These are phyloP conservation scores for Quercus dentata DNA, from an alignment of 306 rosid genomes.

Conservation along the genomic window DNA sequence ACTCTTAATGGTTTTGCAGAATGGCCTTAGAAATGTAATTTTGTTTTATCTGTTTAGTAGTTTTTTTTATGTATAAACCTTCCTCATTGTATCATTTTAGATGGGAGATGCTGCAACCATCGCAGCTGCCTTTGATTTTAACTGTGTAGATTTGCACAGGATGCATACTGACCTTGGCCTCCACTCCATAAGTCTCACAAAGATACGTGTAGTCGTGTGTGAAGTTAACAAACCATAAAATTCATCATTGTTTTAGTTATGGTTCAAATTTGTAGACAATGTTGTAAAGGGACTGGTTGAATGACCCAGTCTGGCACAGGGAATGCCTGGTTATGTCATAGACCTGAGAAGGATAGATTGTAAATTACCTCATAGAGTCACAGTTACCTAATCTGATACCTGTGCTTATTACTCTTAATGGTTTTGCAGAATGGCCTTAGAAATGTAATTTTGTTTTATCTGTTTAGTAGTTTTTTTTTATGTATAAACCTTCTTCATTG, in stretches of 20 bases:
- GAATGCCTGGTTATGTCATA: background rate
- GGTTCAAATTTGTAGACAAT: background rate
- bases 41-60: background rate
- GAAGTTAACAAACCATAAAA: background rate
- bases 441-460: background rate
- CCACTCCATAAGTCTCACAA: background rate
- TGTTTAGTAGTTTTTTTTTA: background rate
- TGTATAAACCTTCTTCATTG: background rate
- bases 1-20: background rate
- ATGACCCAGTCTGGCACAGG: background rate
- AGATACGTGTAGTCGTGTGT: background rate
- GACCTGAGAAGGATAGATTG: background rate
- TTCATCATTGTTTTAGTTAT: background rate
- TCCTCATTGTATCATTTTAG: slow-evolving; percentile 30
- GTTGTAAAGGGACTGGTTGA: background rate
- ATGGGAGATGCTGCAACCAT: slow-evolving; percentile 91
- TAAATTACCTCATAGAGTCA: background rate
- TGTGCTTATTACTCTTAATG: background rate
- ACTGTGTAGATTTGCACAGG: background rate
- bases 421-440: background rate
- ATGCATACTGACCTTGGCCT: background rate
- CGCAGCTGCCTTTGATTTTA: slow-evolving; percentile 71
- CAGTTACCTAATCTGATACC: background rate
- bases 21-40: slow-evolving; percentile 2
- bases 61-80: background rate